These are phyloP conservation scores for Candida sp. DNA, from an alignment of 1,139 yeast species.

Conservation along the genomic window DNA sequence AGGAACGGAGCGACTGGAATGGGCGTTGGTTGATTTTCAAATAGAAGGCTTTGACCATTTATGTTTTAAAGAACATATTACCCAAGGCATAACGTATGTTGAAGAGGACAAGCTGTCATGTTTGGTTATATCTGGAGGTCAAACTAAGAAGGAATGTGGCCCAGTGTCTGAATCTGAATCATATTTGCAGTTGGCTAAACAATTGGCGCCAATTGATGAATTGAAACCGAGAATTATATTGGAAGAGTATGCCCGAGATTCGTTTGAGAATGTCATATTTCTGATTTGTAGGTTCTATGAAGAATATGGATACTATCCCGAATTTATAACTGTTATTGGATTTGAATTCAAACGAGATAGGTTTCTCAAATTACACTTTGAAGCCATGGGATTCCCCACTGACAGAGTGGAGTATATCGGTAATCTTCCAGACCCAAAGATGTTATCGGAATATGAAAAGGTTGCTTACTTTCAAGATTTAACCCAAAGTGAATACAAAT, in stretches of 20 bases:
- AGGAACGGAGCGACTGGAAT: constrained; percentile 47
- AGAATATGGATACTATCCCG: constrained; percentile 46
- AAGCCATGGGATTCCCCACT: constrained; percentile 39
- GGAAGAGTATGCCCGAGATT: constrained; percentile 79
- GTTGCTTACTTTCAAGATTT: constrained; percentile 41
- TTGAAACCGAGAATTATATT: constrained; percentile 27
- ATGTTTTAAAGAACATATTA: constrained; percentile 63
- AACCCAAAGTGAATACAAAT: constrained; percentile 41
- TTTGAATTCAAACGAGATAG: constrained; percentile 69
- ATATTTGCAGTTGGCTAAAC: constrained; percentile 39
- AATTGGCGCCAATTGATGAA: constrained; percentile 7
- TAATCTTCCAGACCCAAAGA: constrained; percentile 53
- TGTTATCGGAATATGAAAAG: constrained; percentile 13
- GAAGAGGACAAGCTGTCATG: constrained; percentile 22
- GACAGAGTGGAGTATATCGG: constrained; percentile 50
- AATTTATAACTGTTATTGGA: constrained; percentile 56
- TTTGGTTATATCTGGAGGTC: constrained; percentile 70
- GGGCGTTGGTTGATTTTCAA: constrained; percentile 70
- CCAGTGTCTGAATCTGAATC: constrained; percentile 61
- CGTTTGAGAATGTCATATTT: constrained; percentile 73
- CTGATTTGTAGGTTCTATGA: constrained; percentile 58
- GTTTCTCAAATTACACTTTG: constrained; percentile 54
- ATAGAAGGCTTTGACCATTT: constrained; percentile 65
- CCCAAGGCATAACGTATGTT: constrained; percentile 31
- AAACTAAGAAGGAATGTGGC: constrained; percentile 55